These are phyloP conservation scores for Pythium myriotylum DNA, from an alignment of 352 stramenopile genomes.

Conservation along the genomic window DNA sequence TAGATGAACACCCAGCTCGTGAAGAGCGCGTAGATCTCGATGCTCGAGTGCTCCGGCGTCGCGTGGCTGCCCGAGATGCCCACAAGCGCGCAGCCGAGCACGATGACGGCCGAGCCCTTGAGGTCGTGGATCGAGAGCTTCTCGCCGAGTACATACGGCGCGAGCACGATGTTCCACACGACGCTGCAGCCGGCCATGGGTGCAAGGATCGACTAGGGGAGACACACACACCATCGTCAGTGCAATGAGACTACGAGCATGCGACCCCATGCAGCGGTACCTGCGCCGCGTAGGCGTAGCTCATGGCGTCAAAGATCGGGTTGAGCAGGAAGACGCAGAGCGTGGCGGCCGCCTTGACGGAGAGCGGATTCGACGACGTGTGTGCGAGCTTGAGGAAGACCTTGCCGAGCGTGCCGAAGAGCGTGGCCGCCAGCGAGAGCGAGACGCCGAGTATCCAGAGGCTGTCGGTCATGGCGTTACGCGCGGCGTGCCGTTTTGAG, in stretches of 20 bases:
- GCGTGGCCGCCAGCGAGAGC: conserved; percentile 79
- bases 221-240: not conserved
- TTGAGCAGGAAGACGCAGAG: conserved; percentile 85
- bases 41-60: conserved; percentile 73
- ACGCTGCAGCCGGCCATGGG: conserved; percentile 88
- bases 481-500: not conserved
- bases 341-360: conserved; percentile 68
- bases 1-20: conserved; percentile 69
- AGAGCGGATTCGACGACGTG: conserved; percentile 55
- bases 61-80: conserved; percentile 81
- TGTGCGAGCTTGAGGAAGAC: conserved; percentile 88
- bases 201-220: conserved; percentile 73
- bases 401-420: conserved; percentile 86
- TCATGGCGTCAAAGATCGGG: conserved; percentile 85
- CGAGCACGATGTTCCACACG: conserved; percentile 87
- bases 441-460: conserved; percentile 80
- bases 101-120: conserved; percentile 71
- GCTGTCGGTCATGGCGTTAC: conserved; percentile 31
- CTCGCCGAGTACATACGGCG: conserved; percentile 81
- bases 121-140: conserved; percentile 76
- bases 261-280: conserved; percentile 32
- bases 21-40: conserved; percentile 82
- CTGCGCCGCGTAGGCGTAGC: conserved; percentile 85
- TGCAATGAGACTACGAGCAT: not conserved
- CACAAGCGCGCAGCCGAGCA: conserved; percentile 75